Evolutionary conservation across 73 alveolate species (phyloP).

Genomic region (Blepharisma japonicum): DNA sequence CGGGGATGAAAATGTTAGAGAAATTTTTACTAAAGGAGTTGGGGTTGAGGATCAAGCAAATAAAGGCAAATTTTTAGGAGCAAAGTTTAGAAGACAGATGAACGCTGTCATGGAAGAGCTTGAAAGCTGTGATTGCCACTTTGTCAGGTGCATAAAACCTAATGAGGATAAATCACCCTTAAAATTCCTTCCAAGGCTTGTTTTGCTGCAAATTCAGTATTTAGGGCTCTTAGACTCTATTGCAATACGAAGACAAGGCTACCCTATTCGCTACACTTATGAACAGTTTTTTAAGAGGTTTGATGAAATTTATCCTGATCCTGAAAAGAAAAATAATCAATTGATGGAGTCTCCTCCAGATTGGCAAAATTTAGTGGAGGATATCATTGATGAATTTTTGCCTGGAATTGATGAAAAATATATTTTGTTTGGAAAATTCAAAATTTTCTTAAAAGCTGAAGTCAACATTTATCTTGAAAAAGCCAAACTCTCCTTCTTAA

Average conservation of each 20-base stretch:
- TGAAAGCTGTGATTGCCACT: conserved; percentile 66
- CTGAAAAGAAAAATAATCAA: neutral
- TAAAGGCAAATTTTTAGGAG: conserved; percentile 61
- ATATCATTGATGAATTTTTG: no score
- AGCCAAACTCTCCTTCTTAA: no score
- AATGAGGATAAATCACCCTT: conserved; percentile 61
- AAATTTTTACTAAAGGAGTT: conserved; percentile 36
- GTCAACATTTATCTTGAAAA: no score
- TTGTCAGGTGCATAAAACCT: conserved; percentile 88
- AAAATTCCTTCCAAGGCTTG: conserved; percentile 67
- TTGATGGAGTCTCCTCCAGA: neutral
- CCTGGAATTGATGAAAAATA: no score
- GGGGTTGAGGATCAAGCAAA: conserved; percentile 41
- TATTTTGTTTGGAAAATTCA: no score
- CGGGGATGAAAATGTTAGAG: conserved; percentile 45
- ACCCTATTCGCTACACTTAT: conserved; percentile 60
- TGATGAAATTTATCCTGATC: conserved; percentile 29
- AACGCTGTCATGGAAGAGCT: conserved; percentile 58
- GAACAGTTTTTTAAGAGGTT: conserved; percentile 79
- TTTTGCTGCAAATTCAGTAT: conserved; percentile 71
- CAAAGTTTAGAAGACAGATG: conserved; percentile 69
- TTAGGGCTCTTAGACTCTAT: conserved; percentile 95
- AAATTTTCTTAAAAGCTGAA: no score
- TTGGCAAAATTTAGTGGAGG: no score
- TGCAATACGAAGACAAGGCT: conserved; percentile 86